phyloP scores from a whole-genome alignment of 2,329 filamentous ascomycete genomes.

The Plectosphaerella plurivora region DNA sequence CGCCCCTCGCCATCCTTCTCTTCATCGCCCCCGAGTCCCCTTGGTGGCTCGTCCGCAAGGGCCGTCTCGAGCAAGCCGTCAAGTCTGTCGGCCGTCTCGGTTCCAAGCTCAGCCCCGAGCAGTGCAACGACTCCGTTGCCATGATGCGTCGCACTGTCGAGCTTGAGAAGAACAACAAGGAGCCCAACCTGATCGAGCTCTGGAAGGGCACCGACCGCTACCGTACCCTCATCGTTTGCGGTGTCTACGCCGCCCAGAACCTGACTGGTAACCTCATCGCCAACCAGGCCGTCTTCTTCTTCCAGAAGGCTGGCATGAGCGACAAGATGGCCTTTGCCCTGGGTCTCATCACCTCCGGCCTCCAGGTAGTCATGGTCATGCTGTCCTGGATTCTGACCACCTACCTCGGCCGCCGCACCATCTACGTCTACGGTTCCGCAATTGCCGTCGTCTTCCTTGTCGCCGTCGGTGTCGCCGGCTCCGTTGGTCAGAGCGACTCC shows the following conservation, averaged over 20 bases:
- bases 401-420: conserved; percentile 37
- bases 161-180: conserved; percentile 38
- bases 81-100: conserved; percentile 43
- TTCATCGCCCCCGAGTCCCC: conserved; percentile 47
- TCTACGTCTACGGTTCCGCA: conserved; percentile 40
- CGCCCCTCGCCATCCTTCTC: conserved; percentile 46
- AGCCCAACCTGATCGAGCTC: conserved; percentile 41
- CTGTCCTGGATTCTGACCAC: conserved; percentile 40
- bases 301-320: conserved; percentile 41
- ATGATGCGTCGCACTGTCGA: conserved; percentile 48
- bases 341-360: conserved; percentile 39
- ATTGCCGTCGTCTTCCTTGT: conserved; percentile 51
- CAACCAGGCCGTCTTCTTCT: conserved; percentile 60
- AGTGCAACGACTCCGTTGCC: conserved; percentile 37
- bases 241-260: conserved; percentile 34
- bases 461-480: conserved; percentile 55
- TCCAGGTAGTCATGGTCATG: conserved; percentile 55
- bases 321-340: conserved; percentile 31
- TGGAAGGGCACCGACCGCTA: conserved; percentile 42
- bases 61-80: conserved; percentile 36
- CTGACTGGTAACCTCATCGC: conserved; percentile 57
- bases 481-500: conserved; percentile 28
- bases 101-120: conserved; percentile 24
- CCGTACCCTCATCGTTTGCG: conserved; percentile 38
- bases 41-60: conserved; percentile 53